Percentiles rank a stretch among this genome's conserved stretches.
Conservation (phyloP, 2,329 filamentous ascomycete species). For the Penicillium palitans region DNA sequence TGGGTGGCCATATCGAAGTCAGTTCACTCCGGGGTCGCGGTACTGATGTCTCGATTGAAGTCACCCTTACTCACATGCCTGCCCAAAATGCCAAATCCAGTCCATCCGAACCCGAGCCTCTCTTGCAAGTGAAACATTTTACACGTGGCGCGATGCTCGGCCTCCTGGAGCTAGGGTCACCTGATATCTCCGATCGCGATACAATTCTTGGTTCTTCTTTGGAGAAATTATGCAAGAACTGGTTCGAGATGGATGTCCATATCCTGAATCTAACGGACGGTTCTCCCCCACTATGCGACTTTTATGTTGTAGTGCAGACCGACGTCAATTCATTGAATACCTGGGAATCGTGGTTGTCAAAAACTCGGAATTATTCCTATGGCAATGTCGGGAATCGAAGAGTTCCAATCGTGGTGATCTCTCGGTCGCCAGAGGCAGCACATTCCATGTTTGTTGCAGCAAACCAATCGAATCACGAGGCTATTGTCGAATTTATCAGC, state of each 20-base stretch:
- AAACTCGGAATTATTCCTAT: not conserved
- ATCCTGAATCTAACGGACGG: not conserved
- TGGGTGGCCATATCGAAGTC: constrained; percentile 32
- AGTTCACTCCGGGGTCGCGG: not conserved
- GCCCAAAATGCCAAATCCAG: not conserved
- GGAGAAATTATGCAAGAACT: constrained; percentile 7
- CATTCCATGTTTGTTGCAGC: constrained; percentile 20
- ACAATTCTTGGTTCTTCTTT: not conserved
- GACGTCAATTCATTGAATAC: constrained; percentile 21
- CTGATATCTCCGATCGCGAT: not conserved
- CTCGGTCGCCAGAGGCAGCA: constrained; percentile 23
- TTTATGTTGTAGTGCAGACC: constrained; percentile 28
- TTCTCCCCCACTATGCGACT: constrained; percentile 19
- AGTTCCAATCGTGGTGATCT: constrained; percentile 35
- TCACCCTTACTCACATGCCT: not conserved
- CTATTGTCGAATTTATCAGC: constrained; percentile 35
- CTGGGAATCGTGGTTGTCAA: constrained; percentile 15
- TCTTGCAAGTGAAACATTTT: not conserved
- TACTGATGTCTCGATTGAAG: constrained; percentile 5
- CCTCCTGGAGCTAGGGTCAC: not conserved
- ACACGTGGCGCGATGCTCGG: not conserved
- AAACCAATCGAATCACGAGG: constrained; percentile 13
- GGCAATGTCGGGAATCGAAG: not conserved
- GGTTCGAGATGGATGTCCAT: constrained; percentile 16
- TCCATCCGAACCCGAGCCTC: not conserved